Conservation (phyloP, 2,329 filamentous ascomycete genomes). For the Lasiodiplodia theobromae region DNA sequence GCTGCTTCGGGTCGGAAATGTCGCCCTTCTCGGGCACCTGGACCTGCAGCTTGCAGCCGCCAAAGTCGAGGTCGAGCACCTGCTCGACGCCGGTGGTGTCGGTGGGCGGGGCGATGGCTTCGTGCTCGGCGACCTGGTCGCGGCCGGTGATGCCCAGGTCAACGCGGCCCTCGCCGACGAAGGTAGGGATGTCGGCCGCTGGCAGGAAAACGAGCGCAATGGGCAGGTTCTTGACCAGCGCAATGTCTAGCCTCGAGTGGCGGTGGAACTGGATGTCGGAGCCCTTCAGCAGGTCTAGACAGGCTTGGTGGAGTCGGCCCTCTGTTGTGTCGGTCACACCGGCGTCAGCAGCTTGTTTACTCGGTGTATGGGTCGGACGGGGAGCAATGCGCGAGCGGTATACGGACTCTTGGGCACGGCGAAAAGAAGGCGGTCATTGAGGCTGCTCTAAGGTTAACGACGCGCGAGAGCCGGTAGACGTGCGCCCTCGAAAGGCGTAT, state of each 20-base stretch:
- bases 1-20: constrained; percentile 72
- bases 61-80: constrained; percentile 89
- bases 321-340: constrained; percentile 60
- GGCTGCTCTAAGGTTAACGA: constrained; percentile 62
- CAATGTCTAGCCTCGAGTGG: constrained; percentile 94
- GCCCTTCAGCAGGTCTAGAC: constrained; percentile 88
- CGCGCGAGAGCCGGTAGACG: neutral
- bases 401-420: constrained; percentile 96
- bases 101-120: constrained; percentile 64
- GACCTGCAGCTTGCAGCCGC: constrained; percentile 91
- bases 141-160: constrained; percentile 94
- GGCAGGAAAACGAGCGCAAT: constrained; percentile 97
- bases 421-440: constrained; percentile 92
- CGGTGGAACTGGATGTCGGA: constrained; percentile 96
- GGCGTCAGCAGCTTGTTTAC: constrained; percentile 24
- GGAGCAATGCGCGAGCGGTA: constrained; percentile 27
- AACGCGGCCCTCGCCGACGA: constrained; percentile 92
- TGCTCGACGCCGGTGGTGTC: constrained; percentile 72
- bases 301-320: constrained; percentile 87
- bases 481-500: constrained; percentile 26
- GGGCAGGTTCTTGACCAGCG: constrained; percentile 94
- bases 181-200: constrained; percentile 95
- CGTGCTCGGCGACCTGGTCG: constrained; percentile 92
- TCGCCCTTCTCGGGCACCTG: constrained; percentile 88
- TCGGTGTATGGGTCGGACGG: neutral